Percentiles rank a stretch among this genome's conserved stretches.
phyloP scores from a whole-genome alignment of 306 rosid species.

The Astragalus glycyphyllos region DNA sequence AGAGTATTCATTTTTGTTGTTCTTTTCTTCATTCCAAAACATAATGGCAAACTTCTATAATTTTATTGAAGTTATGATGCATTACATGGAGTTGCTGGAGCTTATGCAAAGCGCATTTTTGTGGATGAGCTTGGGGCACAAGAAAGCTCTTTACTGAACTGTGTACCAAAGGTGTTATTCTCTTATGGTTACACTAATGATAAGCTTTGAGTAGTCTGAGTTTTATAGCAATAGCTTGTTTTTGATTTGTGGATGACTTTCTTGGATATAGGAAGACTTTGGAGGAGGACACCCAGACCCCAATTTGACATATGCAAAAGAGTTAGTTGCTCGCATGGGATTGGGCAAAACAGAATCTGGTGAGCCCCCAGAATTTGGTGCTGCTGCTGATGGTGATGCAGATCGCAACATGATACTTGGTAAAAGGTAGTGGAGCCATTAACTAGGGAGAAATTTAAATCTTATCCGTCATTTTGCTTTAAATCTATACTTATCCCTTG shows the following conservation, averaged over 20 bases:
- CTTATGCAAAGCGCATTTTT: slow-evolving; percentile 91
- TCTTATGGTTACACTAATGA: slow-evolving; percentile 15
- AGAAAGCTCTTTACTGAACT: slow-evolving; percentile 90
- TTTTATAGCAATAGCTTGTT: slow-evolving; percentile 13
- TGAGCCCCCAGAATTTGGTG: slow-evolving; percentile 98
- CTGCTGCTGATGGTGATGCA: slow-evolving; percentile 99
- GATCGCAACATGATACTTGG: slow-evolving; percentile 99
- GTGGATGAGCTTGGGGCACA: slow-evolving; percentile 98
- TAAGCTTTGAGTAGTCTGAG: slow-evolving; percentile 32
- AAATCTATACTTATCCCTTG: slow-evolving; percentile 20
- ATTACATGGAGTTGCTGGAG: slow-evolving; percentile 95
- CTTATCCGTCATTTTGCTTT: slow-evolving; percentile 19
- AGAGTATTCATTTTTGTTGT: slow-evolving; percentile 18
- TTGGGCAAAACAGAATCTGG: slow-evolving; percentile 72
- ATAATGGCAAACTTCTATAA: slow-evolving; percentile 23
- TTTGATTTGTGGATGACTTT: slow-evolving; percentile 41
- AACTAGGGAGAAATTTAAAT: slow-evolving; percentile 20
- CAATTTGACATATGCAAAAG: slow-evolving; percentile 97
- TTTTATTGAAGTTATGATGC: slow-evolving; percentile 72
- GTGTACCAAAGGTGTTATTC: slow-evolving; percentile 84
- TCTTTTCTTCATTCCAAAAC: slow-evolving; percentile 17
- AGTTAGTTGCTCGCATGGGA: slow-evolving; percentile 93
- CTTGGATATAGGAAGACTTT: slow-evolving; percentile 84
- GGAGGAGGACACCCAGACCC: slow-evolving; percentile 99
- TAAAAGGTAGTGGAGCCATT: slow-evolving; percentile 67